phyloP scores from a whole-genome alignment of 225 moss, liverwort and hornwort species.

The Antitrichia curtipendula region DNA sequence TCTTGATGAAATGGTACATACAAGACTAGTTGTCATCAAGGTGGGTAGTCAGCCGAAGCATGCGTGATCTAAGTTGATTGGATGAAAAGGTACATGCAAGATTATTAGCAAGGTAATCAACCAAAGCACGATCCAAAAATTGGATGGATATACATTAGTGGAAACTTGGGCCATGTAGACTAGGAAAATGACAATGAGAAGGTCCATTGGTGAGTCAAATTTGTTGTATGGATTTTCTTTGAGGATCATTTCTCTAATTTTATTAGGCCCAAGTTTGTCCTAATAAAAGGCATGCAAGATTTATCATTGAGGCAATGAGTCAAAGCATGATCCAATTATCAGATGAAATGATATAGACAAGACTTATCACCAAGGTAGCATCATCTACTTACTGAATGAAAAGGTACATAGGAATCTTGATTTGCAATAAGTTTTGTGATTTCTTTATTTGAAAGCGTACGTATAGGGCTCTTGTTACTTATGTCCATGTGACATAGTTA shows the following conservation, averaged over 20 bases:
- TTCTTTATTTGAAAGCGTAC: background rate
- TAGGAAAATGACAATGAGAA: background rate
- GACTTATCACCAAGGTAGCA: background rate
- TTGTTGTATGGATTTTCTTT: fast-evolving
- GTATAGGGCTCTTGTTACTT: too few relatives aligned
- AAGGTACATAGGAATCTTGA: fast-evolving
- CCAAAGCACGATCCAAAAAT: background rate
- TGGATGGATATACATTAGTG: background rate
- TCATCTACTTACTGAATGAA: background rate
- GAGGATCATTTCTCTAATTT: fast-evolving
- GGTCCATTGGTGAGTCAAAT: background rate
- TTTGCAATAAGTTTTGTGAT: background rate
- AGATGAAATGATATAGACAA: too few relatives aligned
- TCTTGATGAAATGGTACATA: background rate
- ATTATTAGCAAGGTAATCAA: background rate
- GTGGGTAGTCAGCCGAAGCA: too few relatives aligned
- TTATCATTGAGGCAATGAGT: background rate
- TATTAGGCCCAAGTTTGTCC: background rate
- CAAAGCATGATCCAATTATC: background rate
- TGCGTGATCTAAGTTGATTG: background rate
- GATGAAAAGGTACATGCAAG: background rate
- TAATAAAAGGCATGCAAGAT: too few relatives aligned
- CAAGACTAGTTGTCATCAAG: background rate
- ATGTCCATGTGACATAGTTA: too few relatives aligned
- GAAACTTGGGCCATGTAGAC: fast-evolving